These are phyloP conservation scores for Gaillardinia entomophila DNA, from an alignment of 805 yeast genomes.

Conservation along the genomic window DNA sequence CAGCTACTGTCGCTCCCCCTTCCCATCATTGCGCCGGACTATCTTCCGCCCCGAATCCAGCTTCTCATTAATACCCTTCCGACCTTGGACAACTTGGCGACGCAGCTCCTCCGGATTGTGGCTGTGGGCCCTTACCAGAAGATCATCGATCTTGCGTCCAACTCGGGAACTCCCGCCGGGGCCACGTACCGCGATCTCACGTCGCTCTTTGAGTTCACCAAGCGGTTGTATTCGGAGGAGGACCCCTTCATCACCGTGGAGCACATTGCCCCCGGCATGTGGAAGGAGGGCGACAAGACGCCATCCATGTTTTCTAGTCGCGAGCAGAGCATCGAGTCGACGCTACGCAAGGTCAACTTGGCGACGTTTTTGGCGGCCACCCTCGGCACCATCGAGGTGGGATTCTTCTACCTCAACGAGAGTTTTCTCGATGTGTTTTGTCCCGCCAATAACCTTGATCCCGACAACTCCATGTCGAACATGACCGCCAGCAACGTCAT, in stretches of 20 bases:
- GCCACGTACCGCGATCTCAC: conserved; percentile 63
- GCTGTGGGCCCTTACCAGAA: conserved; percentile 74
- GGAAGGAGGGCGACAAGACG: conserved; percentile 58
- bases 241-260: conserved; percentile 69
- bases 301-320: conserved; percentile 54
- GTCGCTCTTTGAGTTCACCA: conserved; percentile 74
- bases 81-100: conserved; percentile 72
- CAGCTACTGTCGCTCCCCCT: conserved; percentile 60
- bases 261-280: conserved; percentile 65
- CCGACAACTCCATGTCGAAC: conserved; percentile 36
- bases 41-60: conserved; percentile 57
- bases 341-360: conserved; percentile 77
- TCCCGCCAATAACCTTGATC: conserved; percentile 57
- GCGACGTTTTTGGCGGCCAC: conserved; percentile 87
- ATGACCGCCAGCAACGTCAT: conserved; percentile 25
- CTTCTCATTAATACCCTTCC: conserved; percentile 65
- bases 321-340: conserved; percentile 56
- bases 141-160: conserved; percentile 62
- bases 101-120: conserved; percentile 70
- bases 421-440: conserved; percentile 84
- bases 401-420: conserved; percentile 80
- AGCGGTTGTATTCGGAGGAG: conserved; percentile 59
- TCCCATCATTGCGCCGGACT: conserved; percentile 50
- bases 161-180: conserved; percentile 58
- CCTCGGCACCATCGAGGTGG: conserved; percentile 77